A percentile compares a stretch with the other conserved stretches of the same genome.
Evolutionary conservation across 306 rosid genomes (phyloP).

Genomic region (Amphicarpaea edgeworthii): DNA sequence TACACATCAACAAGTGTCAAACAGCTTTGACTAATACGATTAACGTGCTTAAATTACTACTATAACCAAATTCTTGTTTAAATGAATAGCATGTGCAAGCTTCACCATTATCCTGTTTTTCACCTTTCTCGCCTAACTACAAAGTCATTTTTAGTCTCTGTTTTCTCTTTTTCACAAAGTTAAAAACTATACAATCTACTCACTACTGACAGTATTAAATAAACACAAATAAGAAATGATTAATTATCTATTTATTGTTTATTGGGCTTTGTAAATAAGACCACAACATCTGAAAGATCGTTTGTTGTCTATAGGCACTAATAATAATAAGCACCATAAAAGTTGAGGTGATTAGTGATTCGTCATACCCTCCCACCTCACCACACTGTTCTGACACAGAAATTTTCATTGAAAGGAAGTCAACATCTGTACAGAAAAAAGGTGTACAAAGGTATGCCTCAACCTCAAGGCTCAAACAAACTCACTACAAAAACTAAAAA

Average conservation of each 20-base stretch:
- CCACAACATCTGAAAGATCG: constrained; percentile 1
- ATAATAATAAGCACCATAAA: constrained; percentile 35
- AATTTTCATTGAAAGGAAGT: constrained; percentile 50
- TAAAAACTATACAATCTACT: too few relatives aligned
- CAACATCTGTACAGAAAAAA: constrained; percentile 54
- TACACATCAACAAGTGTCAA: constrained; percentile 12
- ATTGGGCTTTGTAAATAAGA: background rate
- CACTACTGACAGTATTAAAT: background rate
- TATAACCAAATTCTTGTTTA: constrained; percentile 14
- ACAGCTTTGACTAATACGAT: background rate
- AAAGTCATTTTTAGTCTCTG: too few relatives aligned
- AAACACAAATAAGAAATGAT: constrained; percentile 1
- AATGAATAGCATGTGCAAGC: constrained; percentile 24
- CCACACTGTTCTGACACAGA: constrained; percentile 35
- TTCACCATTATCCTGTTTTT: constrained; percentile 1
- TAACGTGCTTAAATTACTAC: constrained; percentile 14
- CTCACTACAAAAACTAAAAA: constrained; percentile 30
- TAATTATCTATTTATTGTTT: background rate
- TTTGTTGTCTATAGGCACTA: constrained; percentile 8
- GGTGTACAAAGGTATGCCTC: constrained; percentile 38
- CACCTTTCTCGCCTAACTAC: too few relatives aligned
- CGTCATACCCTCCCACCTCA: constrained; percentile 10
- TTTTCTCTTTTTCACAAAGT: too few relatives aligned
- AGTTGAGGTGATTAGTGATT: constrained; percentile 9
- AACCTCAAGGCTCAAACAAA: too few relatives aligned